Evolutionary conservation across 495 filamentous ascomycete species (phyloP).

Genomic region (Diplogelasinospora grovesii): DNA sequence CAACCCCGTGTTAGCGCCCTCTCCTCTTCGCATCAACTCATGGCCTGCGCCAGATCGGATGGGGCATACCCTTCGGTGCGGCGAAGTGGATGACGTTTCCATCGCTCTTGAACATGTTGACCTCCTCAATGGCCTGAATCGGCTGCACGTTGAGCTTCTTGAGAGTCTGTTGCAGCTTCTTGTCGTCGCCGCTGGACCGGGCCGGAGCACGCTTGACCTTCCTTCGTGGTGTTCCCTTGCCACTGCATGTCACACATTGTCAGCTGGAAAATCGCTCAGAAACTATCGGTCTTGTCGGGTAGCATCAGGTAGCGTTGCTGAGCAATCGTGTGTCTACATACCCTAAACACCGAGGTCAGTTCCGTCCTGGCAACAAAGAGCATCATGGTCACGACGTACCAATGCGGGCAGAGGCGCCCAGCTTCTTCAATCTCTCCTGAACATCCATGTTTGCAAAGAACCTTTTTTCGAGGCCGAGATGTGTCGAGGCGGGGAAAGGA

Average conservation of each 20-base stretch:
- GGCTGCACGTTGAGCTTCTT: constrained; percentile 97
- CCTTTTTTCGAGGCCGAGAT: constrained; percentile 8
- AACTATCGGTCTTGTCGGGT: constrained; percentile 7
- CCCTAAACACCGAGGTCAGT: constrained; percentile 6
- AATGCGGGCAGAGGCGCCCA: constrained; percentile 69
- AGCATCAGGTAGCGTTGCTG: constrained; percentile 2
- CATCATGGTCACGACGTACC: constrained; percentile 50
- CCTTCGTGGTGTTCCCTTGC: constrained; percentile 95
- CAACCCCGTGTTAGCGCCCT: constrained; percentile 1
- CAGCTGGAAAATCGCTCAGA: constrained; percentile 19
- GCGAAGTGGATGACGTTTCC: constrained; percentile 99
- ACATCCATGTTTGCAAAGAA: constrained; percentile 52
- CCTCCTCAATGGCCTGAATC: constrained; percentile 98
- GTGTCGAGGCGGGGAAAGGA: constrained; percentile 12
- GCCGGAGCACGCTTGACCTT: constrained; percentile 98
- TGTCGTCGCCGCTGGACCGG: constrained; percentile 87
- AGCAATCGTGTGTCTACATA: no score
- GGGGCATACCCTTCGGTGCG: constrained; percentile 78
- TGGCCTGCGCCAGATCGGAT: not conserved
- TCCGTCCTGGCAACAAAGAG: constrained; percentile 2
- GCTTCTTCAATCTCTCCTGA: constrained; percentile 65
- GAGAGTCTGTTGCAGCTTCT: constrained; percentile 91
- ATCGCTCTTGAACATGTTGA: constrained; percentile 99
- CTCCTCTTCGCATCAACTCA: not conserved
- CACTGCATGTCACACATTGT: constrained; percentile 47